Percentiles rank a stretch among this genome's conserved stretches.
These are phyloP conservation scores for Leishmania martiniquensis DNA, from an alignment of 208 protist genomes.

Conservation along the genomic window DNA sequence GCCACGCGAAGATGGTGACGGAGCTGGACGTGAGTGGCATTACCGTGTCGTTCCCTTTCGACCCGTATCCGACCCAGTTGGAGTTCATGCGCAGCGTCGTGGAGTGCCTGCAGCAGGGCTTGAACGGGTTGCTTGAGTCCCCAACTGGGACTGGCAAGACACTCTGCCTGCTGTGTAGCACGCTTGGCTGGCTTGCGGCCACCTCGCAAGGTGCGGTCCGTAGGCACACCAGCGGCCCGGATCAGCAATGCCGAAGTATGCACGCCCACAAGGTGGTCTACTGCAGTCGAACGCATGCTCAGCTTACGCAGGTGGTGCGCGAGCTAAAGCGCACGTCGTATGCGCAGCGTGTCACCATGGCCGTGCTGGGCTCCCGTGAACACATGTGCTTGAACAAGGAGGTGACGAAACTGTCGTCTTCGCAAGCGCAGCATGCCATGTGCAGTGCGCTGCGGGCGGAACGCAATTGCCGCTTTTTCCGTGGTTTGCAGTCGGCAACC, in stretches of 20 bases:
- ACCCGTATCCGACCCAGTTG: constrained; percentile 93
- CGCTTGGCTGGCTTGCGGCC: constrained; percentile 87
- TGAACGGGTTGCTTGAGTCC: constrained; percentile 96
- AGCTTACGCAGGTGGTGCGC: constrained; percentile 97
- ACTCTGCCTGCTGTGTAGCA: constrained; percentile 96
- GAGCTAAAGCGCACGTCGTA: constrained; percentile 96
- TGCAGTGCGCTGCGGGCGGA: constrained; percentile 76
- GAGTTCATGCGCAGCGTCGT: constrained; percentile 96
- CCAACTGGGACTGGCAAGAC: constrained; percentile 99
- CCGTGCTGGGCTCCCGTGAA: constrained; percentile 95
- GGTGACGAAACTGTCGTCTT: constrained; percentile 65
- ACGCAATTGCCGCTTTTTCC: constrained; percentile 77
- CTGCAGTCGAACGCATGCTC: constrained; percentile 98
- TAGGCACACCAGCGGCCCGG: constrained; percentile 4
- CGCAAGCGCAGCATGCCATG: constrained; percentile 69
- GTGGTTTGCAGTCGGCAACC: constrained; percentile 44
- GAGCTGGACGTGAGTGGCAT: constrained; percentile 53
- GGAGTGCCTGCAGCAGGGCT: constrained; percentile 70
- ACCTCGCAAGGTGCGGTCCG: constrained; percentile 4
- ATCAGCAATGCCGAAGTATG: neutral
- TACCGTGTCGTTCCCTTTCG: constrained; percentile 91
- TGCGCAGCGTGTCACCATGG: constrained; percentile 61
- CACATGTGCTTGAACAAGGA: constrained; percentile 97
- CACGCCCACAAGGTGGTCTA: constrained; percentile 88
- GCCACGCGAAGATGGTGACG: constrained; percentile 20